Base-by-base conservation (phyloP, 2,329 filamentous ascomycete species). In the Colletotrichum noveboracense region DNA sequence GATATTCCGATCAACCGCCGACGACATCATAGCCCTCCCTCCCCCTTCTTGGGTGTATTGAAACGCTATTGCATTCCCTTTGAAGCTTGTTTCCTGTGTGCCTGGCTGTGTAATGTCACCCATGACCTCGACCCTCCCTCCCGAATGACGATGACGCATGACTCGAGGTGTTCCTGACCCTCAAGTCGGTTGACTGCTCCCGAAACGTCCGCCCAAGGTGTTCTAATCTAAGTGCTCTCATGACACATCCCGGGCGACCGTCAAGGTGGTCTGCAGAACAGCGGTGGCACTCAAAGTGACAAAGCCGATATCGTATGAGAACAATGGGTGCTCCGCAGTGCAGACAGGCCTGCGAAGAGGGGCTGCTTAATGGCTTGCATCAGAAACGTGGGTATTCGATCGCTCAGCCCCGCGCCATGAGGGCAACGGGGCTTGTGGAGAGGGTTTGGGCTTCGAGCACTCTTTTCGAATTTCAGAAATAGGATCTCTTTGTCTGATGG, bases 321-420 rank as follows among this genome's bases (percentile, higher is more conserved):
- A 48, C 70, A 36, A 68, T 55, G 30, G 10, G 67, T 70, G 64
- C 62, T 67, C 62, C 72, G 64, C 62, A 18, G 34, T 36, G 10
- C 60, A 61, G 62, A 24, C 38, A 36, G 56, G 30, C 32, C 58
- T 61, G 28, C 28, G 36, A 21, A 30, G 64, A 73, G 70, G 73
- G 73, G 69, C 70, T n/a, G 16, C 30, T 73, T 73, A 60, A 75
- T 75, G 73, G 73, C 73, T 75, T 75, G 73, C 70, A 69, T 75
- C 73, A 75, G 69, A 73, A 75, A 73, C 73, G 70, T 75, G 73
- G 64, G 28, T 69, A 72, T 38, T 43, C 61, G 34, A 73, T 61
- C 64, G 70, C 64, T 68, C 34, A 58, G 64, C 34, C 18, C 60
- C 55, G 61, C 69, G 52, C 61, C 60, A 64, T 69, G 24, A 66